A percentile compares a stretch with the other conserved stretches of the same genome.
phyloP scores from a whole-genome alignment of 257 asterid species.

The Plantago major region DNA sequence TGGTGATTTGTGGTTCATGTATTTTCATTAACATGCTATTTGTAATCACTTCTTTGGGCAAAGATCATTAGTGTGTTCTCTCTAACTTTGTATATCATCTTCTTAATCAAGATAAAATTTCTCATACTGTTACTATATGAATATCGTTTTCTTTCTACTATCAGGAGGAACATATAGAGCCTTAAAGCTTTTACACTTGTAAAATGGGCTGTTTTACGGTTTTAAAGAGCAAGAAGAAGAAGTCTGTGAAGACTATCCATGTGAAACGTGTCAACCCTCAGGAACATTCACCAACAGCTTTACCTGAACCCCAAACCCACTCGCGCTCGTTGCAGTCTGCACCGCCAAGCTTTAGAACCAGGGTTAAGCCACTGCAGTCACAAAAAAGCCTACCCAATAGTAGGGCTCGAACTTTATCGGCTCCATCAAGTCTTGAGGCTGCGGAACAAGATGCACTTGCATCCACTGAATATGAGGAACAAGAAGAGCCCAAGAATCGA shows the following conservation, averaged over 20 bases:
- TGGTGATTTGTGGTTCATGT: too few species aligned
- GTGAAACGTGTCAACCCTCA: slow-evolving; percentile 50
- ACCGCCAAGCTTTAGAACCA: slow-evolving; percentile 79
- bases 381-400: slow-evolving; percentile 29
- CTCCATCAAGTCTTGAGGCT: slow-evolving; percentile 71
- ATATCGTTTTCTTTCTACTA: slow-evolving; percentile 6
- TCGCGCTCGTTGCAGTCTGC: slow-evolving; percentile 77
- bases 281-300: slow-evolving; percentile 55
- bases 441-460: slow-evolving; percentile 54
- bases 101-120: neutral
- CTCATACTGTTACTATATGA: neutral
- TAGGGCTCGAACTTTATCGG: slow-evolving; percentile 65
- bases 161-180: slow-evolving; percentile 26
- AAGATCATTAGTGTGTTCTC: too few species aligned
- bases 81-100: too few species aligned
- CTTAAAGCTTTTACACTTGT: slow-evolving; percentile 18
- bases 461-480: slow-evolving; percentile 59
- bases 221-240: slow-evolving; percentile 66
- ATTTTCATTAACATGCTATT: too few species aligned
- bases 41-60: too few species aligned
- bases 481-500: slow-evolving; percentile 56
- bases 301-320: slow-evolving; percentile 68
- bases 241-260: slow-evolving; percentile 41
- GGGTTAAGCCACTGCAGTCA: slow-evolving; percentile 53
- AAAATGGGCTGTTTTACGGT: slow-evolving; percentile 86